Percentiles rank a stretch among this genome's conserved stretches.
Conservation (phyloP, 140 eudicot genomes). For the Bidens hawaiensis region DNA sequence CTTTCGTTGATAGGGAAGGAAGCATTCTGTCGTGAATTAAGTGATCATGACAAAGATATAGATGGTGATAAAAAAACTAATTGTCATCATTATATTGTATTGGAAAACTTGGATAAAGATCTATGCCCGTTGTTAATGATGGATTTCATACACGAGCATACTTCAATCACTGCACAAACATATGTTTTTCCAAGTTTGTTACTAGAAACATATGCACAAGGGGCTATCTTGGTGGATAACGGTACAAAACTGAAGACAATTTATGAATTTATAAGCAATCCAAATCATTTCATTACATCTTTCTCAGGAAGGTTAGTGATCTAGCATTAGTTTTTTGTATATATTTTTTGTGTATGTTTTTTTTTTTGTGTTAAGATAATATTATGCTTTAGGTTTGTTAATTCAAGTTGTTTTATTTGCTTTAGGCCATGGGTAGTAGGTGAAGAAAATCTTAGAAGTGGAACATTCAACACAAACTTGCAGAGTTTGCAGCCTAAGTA, state of each 20-base stretch:
- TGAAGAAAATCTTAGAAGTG: conserved; percentile 29
- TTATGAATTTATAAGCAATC: conserved; percentile 45
- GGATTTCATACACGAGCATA: conserved; percentile 47
- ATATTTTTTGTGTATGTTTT: neutral
- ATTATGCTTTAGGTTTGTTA: neutral
- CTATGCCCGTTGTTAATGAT: conserved; percentile 38
- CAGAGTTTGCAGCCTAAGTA: conserved; percentile 35
- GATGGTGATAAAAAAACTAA: conserved; percentile 38
- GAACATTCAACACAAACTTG: conserved; percentile 29
- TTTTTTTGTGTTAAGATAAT: too few species aligned
- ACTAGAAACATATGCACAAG: conserved; percentile 47
- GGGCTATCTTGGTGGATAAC: conserved; percentile 44
- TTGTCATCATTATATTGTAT: conserved; percentile 31
- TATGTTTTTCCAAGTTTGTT: conserved; percentile 50
- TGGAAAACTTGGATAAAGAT: conserved; percentile 68
- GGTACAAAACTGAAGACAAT: conserved; percentile 35
- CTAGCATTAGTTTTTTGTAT: neutral
- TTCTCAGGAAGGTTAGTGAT: conserved; percentile 58
- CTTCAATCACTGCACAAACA: conserved; percentile 43
- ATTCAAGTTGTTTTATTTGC: conserved; percentile 5
- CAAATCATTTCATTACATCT: conserved; percentile 52
- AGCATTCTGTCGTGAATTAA: neutral
- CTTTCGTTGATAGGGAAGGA: conserved; percentile 25
- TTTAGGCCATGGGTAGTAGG: conserved; percentile 74
- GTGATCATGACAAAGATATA: conserved; percentile 47